phyloP scores from a whole-genome alignment of 2,329 filamentous ascomycete species.

The Fusarium xyrophilum region DNA sequence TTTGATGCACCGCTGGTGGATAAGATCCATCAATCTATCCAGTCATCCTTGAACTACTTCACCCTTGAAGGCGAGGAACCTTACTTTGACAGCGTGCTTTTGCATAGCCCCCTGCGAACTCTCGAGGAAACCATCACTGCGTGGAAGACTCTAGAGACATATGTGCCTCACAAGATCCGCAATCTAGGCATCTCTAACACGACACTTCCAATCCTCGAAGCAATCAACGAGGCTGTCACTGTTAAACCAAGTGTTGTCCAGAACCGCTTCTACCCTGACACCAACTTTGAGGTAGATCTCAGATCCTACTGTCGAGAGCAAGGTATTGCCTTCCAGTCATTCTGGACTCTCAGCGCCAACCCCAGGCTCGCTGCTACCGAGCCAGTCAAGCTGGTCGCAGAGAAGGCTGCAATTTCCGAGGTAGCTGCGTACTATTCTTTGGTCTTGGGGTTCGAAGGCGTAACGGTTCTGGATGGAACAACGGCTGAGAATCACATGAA shows the following conservation, averaged over 20 bases:
- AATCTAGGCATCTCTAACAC: constrained; percentile 79
- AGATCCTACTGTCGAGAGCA: constrained; percentile 57
- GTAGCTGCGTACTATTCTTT: constrained; percentile 57
- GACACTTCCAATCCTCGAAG: constrained; percentile 62
- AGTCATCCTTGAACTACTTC: constrained; percentile 71
- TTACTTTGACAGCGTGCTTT: constrained; percentile 76
- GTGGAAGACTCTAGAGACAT: constrained; percentile 71
- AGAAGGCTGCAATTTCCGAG: constrained; percentile 45
- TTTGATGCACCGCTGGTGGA: constrained; percentile 62
- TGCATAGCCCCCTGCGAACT: constrained; percentile 65
- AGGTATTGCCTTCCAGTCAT: constrained; percentile 58
- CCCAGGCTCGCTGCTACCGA: constrained; percentile 46
- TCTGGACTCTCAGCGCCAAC: constrained; percentile 62
- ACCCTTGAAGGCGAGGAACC: constrained; percentile 48
- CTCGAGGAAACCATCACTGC: constrained; percentile 63
- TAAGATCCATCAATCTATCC: constrained; percentile 72
- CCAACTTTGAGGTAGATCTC: constrained; percentile 65
- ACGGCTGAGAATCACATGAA: constrained; percentile 56
- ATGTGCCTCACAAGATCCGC: constrained; percentile 69
- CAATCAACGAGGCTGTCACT: constrained; percentile 55
- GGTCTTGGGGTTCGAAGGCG: constrained; percentile 54
- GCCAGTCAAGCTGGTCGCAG: constrained; percentile 60
- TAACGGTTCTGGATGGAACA: constrained; percentile 56
- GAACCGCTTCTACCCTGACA: constrained; percentile 72
- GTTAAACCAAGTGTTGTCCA: constrained; percentile 68